Conservation (phyloP, 2,329 filamentous ascomycete species). For the Drechslerella stenobrocha region DNA sequence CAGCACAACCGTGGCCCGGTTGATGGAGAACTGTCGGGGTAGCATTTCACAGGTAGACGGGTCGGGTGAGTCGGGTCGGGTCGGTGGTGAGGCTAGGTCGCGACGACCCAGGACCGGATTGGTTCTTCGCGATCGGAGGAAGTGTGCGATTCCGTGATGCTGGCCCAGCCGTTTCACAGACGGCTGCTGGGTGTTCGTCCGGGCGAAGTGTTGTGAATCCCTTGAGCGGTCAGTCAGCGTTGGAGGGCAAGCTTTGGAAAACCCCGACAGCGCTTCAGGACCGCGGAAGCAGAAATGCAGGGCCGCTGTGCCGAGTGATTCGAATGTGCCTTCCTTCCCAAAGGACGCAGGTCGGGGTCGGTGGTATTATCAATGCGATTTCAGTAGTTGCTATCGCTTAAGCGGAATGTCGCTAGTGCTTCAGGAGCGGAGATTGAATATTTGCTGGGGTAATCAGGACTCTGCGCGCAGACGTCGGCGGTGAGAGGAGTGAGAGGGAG, state of each 20-base stretch:
- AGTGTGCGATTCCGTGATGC: constrained; percentile 1
- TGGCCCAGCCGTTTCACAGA: background rate
- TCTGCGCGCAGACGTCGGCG: too few species aligned
- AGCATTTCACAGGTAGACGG: constrained; percentile 36
- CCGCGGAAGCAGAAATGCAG: background rate
- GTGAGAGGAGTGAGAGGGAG: too few species aligned
- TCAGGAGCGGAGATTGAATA: constrained; percentile 40
- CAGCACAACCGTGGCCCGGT: constrained; percentile 39
- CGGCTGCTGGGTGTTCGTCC: too few species aligned
- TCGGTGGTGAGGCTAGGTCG: constrained; percentile 20
- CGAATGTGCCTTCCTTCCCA: constrained; percentile 2
- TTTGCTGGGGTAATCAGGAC: constrained; percentile 6
- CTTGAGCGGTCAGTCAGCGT: too few species aligned
- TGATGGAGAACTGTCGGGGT: constrained; percentile 43
- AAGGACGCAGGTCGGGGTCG: background rate
- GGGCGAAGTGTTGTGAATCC: too few species aligned
- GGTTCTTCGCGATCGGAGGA: background rate
- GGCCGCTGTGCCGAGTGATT: background rate
- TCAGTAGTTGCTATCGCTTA: constrained; percentile 18
- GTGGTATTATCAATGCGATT: constrained; percentile 1
- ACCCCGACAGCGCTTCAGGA: constrained; percentile 22
- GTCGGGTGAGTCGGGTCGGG: constrained; percentile 2
- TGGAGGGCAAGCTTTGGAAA: too few species aligned
- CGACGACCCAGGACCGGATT: constrained; percentile 25
- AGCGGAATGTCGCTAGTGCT: constrained; percentile 45